These are phyloP conservation scores for Periconia sp. DNA, from an alignment of 2,329 filamentous ascomycete genomes.

Conservation along the genomic window DNA sequence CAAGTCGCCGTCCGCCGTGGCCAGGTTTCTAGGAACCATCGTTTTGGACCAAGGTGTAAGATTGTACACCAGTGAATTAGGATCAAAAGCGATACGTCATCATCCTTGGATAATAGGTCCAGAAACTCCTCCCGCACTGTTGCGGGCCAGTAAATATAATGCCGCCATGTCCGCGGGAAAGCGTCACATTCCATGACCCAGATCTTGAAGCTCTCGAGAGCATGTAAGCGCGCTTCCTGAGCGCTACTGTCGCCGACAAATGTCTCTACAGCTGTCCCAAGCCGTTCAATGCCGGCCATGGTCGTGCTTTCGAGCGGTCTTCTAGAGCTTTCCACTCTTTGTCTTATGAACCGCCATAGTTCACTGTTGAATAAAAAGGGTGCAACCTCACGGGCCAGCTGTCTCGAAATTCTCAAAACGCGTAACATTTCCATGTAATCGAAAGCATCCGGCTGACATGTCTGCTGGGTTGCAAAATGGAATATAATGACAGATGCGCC, in stretches of 20 bases:
- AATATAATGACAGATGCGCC: constrained; percentile 4
- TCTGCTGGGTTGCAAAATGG: constrained; percentile 6
- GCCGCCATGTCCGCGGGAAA: not conserved
- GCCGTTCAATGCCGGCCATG: not conserved
- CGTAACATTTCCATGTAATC: constrained; percentile 5
- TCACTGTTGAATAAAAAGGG: constrained; percentile 1
- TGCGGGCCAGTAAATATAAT: constrained; percentile 6
- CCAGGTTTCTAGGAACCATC: constrained; percentile 8
- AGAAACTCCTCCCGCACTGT: not conserved
- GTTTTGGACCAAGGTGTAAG: not conserved
- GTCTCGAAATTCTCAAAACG: not conserved
- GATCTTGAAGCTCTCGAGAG: not conserved
- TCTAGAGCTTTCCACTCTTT: not conserved
- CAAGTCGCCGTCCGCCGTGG: not conserved
- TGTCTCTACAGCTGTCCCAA: not conserved
- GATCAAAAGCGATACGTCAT: constrained; percentile 1
- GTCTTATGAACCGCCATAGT: constrained; percentile 1
- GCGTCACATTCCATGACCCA: constrained; percentile 2
- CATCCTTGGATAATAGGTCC: not conserved
- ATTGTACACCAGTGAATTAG: constrained; percentile 7
- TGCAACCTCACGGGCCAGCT: not conserved
- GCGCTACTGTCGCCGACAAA: not conserved
- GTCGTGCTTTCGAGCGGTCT: not conserved
- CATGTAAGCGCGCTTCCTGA: not conserved
- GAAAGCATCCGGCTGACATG: constrained; percentile 1